Evolutionary conservation across 148 eudicot genomes (phyloP), one percentile per base, ranked within the genome.

Genomic region (Cornus florida): DNA sequence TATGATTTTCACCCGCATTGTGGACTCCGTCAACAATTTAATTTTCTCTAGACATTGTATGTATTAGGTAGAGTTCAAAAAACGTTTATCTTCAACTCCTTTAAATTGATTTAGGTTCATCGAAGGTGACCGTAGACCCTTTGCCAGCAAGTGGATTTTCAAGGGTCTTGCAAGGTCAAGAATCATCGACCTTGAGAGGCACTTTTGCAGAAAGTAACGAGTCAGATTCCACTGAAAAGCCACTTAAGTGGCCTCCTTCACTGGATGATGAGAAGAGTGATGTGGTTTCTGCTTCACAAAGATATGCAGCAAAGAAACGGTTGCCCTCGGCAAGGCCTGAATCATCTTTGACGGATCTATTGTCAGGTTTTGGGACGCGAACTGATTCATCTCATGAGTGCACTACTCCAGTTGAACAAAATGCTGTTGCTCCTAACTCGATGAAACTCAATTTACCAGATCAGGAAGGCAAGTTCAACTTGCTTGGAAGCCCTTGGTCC

Each of bases 121-220:
- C 89, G 39, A 96, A 88, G 83, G 81, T 82, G 74, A 76, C 82
- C 38, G 81, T 84, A 77, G 95, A 96, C 87, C 89, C 90, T 88
- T 80, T 83, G 72, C 91, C 92, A 75, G 83, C 86, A 28, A 87
- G 81, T 82, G 94, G 91, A 77, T 86, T 88, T 62, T 77, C 92
- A 39, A 91, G 97, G 91, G 91, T 90, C 87, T 84, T 88, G 91
- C 97, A 96, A 92, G 95, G 93, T 90, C 97, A 96, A 94, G 99
- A 97, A 84, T 78, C 79, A 66, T 81, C 89, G 68, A 80, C 89
- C 91, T 83, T 92, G 86, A 87, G 90, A 86, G 90, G 90, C 73
- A 79, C 85, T 80, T 87, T 92, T 83, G 90, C 85, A 7, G 97
- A 91, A 81, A 91, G 87, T 77, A 89, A 89, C 64, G 97, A 90